phyloP scores from a whole-genome alignment of 106 monocot species.

The Iris macrosiphon region DNA sequence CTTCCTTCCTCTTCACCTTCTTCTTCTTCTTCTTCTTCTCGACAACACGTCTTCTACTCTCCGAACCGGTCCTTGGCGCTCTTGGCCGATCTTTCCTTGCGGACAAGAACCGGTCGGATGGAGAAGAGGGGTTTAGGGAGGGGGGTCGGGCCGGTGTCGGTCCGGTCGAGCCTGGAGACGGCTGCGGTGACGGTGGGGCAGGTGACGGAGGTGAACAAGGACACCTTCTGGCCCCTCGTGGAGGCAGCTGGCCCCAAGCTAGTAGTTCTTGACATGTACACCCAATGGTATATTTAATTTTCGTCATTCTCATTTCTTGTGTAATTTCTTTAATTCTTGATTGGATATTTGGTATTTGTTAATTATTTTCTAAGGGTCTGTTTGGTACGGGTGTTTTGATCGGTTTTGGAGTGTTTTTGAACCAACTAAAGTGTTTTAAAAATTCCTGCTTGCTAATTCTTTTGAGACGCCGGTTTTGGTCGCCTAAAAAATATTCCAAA shows the following conservation, averaged over 20 bases:
- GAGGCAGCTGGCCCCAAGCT: slow-evolving; percentile 42
- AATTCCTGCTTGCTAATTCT: too few relatives aligned
- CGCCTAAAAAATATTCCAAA: too few relatives aligned
- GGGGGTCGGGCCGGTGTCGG: not conserved
- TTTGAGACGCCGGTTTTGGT: too few relatives aligned
- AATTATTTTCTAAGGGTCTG: too few relatives aligned
- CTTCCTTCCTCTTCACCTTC: not conserved
- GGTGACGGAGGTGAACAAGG: slow-evolving; percentile 69
- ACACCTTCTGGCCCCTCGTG: slow-evolving; percentile 69
- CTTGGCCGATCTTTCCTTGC: too few relatives aligned
- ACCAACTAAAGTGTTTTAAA: too few relatives aligned
- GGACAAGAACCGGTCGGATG: not conserved
- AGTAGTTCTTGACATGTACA: slow-evolving; percentile 78
- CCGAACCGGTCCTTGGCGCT: not conserved
- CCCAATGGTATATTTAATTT: slow-evolving; percentile 44
- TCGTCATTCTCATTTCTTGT: too few relatives aligned
- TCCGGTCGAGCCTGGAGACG: slow-evolving; percentile 34
- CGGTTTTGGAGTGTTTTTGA: too few relatives aligned
- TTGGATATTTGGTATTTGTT: too few relatives aligned
- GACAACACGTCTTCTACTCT: not conserved
- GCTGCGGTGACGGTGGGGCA: slow-evolving; percentile 28
- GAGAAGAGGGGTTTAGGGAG: not conserved
- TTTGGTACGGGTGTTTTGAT: too few relatives aligned
- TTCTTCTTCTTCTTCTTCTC: not conserved
- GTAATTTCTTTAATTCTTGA: too few relatives aligned